Base-by-base conservation (phyloP, 78 protist species). In the Creolimax fragrantissima region DNA sequence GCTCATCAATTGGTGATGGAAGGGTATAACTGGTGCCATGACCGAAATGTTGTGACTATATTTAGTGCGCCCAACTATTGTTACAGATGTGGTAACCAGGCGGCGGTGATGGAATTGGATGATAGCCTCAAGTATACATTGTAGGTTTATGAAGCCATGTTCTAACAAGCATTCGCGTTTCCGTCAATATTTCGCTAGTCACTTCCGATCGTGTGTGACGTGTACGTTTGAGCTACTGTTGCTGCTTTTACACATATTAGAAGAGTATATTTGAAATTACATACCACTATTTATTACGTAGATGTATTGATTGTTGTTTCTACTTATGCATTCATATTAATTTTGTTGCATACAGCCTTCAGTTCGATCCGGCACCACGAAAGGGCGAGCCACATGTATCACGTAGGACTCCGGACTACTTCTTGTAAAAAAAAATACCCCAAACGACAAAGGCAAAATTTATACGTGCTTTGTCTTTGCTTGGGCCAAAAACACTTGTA, bases 51-150 rank as follows among this genome's bases (percentile, higher is more conserved):
- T 2, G 96, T 97, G 90, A 98, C 98, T 43, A 95, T 99, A 85
- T 99, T 99, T 92, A 90, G 96, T 2, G 99, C 99, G 4, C 99
- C 99, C 3, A 98, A 99, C 96, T 99, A 99, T 95, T 98, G 99
- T 88, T 97, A 97, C 89, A 94, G 99, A 43, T 99, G 99, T 91
- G 99, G 99, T 42, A 97, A 97, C 91, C 97, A 96, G 89, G 99
- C 99, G 2, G 98, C 98, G 32, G 96, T 97, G 32, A 95, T 97
- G 97, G 99, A 97, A 44, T 90, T 97, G 39, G 99, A 97, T 74
- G 98, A 98, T 84, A 92, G 94, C 66, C 92, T 98, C 95, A 95
- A 95, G 85, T 93, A 95, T 83, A 95, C 94, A 44, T 96, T 96
- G 96, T 96, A 58, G 2, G 96, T 95, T 41, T 47, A 3, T 24